phyloP scores from a whole-genome alignment of 371 early-diverging fungal genomes.

The Mortierella sp. region DNA sequence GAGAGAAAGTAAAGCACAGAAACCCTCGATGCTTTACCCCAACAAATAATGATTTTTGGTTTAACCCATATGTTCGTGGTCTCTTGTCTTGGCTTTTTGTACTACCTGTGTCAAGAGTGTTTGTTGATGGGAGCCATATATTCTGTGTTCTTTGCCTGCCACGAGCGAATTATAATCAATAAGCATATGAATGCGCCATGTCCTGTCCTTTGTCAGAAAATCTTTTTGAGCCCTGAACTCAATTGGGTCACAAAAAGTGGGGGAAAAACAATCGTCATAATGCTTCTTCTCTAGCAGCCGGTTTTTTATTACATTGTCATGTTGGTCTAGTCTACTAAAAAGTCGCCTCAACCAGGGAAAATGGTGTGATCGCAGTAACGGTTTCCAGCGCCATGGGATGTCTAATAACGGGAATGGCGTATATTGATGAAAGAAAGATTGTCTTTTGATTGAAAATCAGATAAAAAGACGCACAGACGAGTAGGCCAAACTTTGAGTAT shows the following conservation, averaged over 20 bases:
- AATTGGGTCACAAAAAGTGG: not conserved
- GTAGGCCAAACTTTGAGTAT: too few relatives aligned
- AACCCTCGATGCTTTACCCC: not conserved
- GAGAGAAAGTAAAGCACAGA: too few relatives aligned
- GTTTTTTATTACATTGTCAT: too few relatives aligned
- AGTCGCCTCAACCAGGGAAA: not conserved
- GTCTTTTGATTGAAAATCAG: too few relatives aligned
- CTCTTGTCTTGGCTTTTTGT: slow-evolving; percentile 5
- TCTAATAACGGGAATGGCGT: not conserved
- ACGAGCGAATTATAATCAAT: not conserved
- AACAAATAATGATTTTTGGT: slow-evolving; percentile 15
- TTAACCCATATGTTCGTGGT: not conserved
- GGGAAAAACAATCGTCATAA: not conserved
- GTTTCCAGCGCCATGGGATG: not conserved
- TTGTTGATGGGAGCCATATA: not conserved
- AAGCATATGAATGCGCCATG: slow-evolving; percentile 9
- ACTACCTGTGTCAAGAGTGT: not conserved
- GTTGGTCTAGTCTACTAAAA: too few relatives aligned
- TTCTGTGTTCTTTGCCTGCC: not conserved
- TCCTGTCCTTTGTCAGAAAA: not conserved
- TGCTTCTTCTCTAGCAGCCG: too few relatives aligned
- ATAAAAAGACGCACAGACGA: too few relatives aligned
- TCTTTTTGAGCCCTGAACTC: not conserved
- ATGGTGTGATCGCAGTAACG: not conserved
- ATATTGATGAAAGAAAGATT: too few relatives aligned